Evolutionary conservation across 2,329 filamentous ascomycete species (phyloP).

Genomic region (Fusarium sambucinum): DNA sequence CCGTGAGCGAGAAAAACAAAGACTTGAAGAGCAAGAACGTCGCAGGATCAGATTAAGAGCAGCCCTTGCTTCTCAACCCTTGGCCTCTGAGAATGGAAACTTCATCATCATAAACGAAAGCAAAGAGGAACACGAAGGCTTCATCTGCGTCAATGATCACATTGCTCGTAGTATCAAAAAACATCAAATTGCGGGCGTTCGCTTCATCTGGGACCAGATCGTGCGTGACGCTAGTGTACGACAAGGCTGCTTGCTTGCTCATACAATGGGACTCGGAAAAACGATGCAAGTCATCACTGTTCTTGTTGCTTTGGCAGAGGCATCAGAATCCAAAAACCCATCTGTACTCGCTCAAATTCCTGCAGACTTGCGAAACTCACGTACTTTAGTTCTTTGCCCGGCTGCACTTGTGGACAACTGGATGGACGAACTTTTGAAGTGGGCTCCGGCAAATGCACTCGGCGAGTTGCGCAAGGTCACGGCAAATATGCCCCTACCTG

Average conservation of each 20-base stretch:
- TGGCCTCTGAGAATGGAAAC: constrained; percentile 59
- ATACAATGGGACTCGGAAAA: constrained; percentile 93
- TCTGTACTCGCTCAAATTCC: constrained; percentile 76
- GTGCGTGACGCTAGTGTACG: constrained; percentile 68
- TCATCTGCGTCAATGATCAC: constrained; percentile 72
- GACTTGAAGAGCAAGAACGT: constrained; percentile 65
- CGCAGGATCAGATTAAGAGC: constrained; percentile 63
- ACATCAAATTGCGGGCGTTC: constrained; percentile 84
- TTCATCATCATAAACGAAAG: constrained; percentile 75
- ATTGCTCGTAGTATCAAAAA: constrained; percentile 77
- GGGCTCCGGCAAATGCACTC: constrained; percentile 70
- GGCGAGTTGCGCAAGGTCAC: constrained; percentile 70
- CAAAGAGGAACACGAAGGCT: constrained; percentile 69
- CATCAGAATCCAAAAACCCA: constrained; percentile 69
- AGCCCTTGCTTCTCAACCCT: constrained; percentile 59
- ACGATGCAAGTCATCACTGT: constrained; percentile 91
- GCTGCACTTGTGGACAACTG: constrained; percentile 83
- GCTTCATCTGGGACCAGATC: constrained; percentile 90
- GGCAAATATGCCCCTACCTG: constrained; percentile 48
- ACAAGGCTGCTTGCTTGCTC: constrained; percentile 85
- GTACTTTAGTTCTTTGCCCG: constrained; percentile 81
- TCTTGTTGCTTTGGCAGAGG: constrained; percentile 78
- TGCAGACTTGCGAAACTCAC: constrained; percentile 68
- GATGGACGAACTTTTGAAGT: constrained; percentile 79
- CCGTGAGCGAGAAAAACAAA: constrained; percentile 67